These are phyloP conservation scores for Microbotryomycetes sp. DNA, from an alignment of 1,284 basidiomycete genomes.

Conservation along the genomic window DNA sequence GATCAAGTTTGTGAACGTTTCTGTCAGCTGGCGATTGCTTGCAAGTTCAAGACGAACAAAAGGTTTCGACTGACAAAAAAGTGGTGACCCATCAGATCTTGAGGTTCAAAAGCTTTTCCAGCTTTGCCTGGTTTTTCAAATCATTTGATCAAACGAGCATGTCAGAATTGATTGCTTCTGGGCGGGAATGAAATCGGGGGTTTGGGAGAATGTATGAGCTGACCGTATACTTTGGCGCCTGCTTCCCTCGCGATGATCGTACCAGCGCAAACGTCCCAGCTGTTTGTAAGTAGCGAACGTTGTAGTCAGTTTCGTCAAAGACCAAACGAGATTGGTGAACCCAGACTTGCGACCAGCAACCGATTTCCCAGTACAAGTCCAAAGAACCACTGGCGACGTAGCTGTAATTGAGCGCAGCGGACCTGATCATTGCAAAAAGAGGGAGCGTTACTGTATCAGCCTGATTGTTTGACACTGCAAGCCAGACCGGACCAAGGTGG, in stretches of 20 bases:
- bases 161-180: no score
- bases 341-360: conserved; percentile 54
- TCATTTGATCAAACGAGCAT: no score
- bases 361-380: conserved; percentile 86
- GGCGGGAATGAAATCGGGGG: no score
- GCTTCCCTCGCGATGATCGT: conserved; percentile 90
- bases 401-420: conserved; percentile 71
- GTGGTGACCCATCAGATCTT: conserved; percentile 33
- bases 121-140: conserved; percentile 24
- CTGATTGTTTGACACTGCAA: no score
- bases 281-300: not conserved
- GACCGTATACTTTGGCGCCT: conserved; percentile 62
- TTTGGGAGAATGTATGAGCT: no score
- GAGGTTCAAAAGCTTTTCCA: conserved; percentile 28
- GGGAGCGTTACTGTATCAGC: not conserved
- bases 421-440: conserved; percentile 8
- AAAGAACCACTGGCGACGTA: conserved; percentile 67
- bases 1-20: conserved; percentile 22
- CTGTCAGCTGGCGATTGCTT: no score
- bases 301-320: not conserved
- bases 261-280: conserved; percentile 56
- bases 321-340: not conserved
- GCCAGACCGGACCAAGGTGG: no score
- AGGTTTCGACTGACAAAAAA: conserved; percentile 28
- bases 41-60: conserved; percentile 4